Evolutionary conservation across 257 asterid species (phyloP), one percentile per base, ranked within the genome.

Genomic region (Linderniella brevidens): DNA sequence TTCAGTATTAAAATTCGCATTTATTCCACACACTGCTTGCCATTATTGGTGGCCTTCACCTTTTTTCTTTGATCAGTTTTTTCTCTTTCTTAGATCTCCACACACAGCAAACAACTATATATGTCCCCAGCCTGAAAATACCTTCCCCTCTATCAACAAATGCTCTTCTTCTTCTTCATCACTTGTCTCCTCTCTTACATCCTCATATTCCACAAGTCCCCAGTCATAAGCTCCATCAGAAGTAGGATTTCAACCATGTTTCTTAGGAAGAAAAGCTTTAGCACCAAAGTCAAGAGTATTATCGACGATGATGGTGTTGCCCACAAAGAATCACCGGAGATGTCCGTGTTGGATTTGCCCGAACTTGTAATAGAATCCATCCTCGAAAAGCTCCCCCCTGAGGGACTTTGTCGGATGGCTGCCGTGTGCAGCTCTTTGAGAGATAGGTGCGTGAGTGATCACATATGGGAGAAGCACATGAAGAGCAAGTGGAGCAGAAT

Each of bases 351-450:
- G 37, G 94, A 82, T 53, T 72, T 86, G 67, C 96, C 96, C 15
- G 96, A 86, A 61, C 75, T 86, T 10, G 94, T 68, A 0, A 14
- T 82, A 46, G 96, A 86, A 36, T 62, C 76, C 76, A 86, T 86
- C 61, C 90, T 86, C 39, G 92, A 86, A 58, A 82, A 69, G 72
- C 75, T 86, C 1, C 84, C 88, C 1, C 81, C 94, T 6, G 78
- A 78, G 50, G 90, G 86, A 56, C 79, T 86, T 18, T 67, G 81
- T 41, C 60, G 52, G 32, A 74, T 81, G 96, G 79, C 79, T 0
- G 48, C 60, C 46, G 92, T 78, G 46, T 82, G 86, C 35, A 51
- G 65, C 15, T 62, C 70, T 0, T 35, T 86, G 55, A 76, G 76
- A 48, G 82, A 74, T 12, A 70, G 58, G 58, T 79, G 96, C 37